These are phyloP conservation scores for Cytospora piceicola DNA, from an alignment of 2,329 filamentous ascomycete species.

Conservation along the genomic window DNA sequence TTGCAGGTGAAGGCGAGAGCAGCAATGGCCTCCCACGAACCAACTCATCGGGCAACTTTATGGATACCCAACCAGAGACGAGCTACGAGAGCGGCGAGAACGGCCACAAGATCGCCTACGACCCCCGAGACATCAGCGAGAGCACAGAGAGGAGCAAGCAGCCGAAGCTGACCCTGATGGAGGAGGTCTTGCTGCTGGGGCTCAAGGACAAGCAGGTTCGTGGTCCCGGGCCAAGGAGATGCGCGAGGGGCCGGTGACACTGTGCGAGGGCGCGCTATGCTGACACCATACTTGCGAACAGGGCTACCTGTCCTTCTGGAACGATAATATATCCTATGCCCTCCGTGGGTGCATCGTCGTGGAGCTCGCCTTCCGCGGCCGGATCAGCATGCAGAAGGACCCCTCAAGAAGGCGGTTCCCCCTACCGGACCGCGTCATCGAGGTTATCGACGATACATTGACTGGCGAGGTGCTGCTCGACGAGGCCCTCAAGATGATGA, in stretches of 20 bases:
- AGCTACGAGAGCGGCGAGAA: conserved; percentile 92
- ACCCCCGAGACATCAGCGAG: conserved; percentile 96
- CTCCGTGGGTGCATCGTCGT: conserved; percentile 97
- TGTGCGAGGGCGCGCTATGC: not conserved
- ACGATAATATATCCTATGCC: conserved; percentile 99
- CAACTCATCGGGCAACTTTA: conserved; percentile 58
- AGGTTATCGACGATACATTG: conserved; percentile 94
- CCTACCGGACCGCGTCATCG: conserved; percentile 89
- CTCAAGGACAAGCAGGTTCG: conserved; percentile 97
- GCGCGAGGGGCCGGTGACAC: not conserved
- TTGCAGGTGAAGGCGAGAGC: conserved; percentile 57
- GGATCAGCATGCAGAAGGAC: conserved; percentile 98
- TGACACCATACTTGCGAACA: conserved; percentile 43
- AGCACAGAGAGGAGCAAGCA: conserved; percentile 95
- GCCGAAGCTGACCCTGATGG: conserved; percentile 98
- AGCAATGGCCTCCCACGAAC: conserved; percentile 55
- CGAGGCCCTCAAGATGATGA: conserved; percentile 99
- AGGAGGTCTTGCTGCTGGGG: conserved; percentile 92
- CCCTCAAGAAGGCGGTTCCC: conserved; percentile 89
- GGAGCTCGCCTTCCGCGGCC: conserved; percentile 92
- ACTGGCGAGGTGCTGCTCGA: conserved; percentile 97
- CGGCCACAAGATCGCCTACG: conserved; percentile 97
- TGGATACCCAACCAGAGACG: conserved; percentile 68
- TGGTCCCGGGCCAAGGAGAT: conserved; percentile 18
- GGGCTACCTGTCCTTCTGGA: conserved; percentile 99